Evolutionary conservation across 164 flowering plant genomes (phyloP), one percentile per base, ranked within the genome.

Genomic region (Annona squamosa): DNA sequence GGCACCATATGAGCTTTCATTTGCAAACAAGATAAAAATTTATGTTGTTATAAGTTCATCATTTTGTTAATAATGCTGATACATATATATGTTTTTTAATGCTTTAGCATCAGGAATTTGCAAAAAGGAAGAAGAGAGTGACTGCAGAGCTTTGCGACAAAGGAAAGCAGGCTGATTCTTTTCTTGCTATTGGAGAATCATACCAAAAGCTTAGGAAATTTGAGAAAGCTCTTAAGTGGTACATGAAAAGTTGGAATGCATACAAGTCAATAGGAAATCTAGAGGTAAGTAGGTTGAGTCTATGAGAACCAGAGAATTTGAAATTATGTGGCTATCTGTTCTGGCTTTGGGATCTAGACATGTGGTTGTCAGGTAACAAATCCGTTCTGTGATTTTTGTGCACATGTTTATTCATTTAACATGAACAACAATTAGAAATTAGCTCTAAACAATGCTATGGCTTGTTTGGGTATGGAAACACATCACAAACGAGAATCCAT

Each of bases 101-200:
- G 77, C 73, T 74, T 48, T 77, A 96, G 99, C 91, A 87, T 83
- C 84, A 68, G 62, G 90, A 86, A 61, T 91, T 83, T 79, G 89
- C 97, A 0, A 91, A 91, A 81, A 82, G 76, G 79, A 91, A 92
- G 88, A 91, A 89, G 82, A 85, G 72, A 74, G 79, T 93, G 67
- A 87, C 97, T 64, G 80, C 67, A 65, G 91, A 89, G 67, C 97
- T 96, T 12, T 83, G 88, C 75, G 99, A 96, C 86, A 88, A 91
- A 77, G 99, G 91, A 82, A 93, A 91, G 86, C 81, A 90, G 66
- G 76, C 91, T 77, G 99, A 96, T 79, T 87, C 99, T 18, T 86
- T 74, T 83, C 79, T 89, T 63, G 86, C 69, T 19, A 84, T 93
- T 80, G 99, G 98, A 65, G 99, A 96, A 76, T 89, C 99, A 47